These are phyloP conservation scores for Claviceps spartinae DNA, from an alignment of 2,329 filamentous ascomycete genomes.

Conservation along the genomic window DNA sequence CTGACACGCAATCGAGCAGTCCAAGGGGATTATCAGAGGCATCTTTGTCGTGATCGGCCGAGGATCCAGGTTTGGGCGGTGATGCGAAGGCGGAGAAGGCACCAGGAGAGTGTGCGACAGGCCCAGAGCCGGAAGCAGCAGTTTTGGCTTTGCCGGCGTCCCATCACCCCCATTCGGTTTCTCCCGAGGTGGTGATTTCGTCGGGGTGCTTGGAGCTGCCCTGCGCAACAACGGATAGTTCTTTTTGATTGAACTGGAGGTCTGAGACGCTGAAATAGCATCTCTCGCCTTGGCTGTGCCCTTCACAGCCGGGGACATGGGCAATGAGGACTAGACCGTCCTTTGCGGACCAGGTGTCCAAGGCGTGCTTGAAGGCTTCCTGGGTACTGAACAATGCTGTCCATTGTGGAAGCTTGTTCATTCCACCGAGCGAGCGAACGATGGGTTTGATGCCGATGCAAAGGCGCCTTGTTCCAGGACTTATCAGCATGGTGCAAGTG, in stretches of 20 bases:
- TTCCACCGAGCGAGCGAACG: no score
- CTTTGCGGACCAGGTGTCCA: constrained; percentile 10
- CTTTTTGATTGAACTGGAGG: constrained; percentile 8
- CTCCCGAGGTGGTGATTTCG: constrained; percentile 10
- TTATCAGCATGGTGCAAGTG: not conserved
- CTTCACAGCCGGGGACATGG: constrained; percentile 14
- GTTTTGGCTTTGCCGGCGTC: constrained; percentile 2
- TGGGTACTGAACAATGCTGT: constrained; percentile 8
- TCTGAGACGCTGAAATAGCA: constrained; percentile 17
- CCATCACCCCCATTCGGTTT: constrained; percentile 16
- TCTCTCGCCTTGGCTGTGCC: constrained; percentile 13
- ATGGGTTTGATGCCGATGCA: not conserved
- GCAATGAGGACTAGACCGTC: constrained; percentile 15
- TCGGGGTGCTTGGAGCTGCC: constrained; percentile 12
- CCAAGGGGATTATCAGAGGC: not conserved
- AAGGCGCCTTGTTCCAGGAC: not conserved
- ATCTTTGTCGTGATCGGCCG: not conserved
- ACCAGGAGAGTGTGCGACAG: not conserved
- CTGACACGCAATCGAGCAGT: not conserved
- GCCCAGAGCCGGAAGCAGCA: not conserved
- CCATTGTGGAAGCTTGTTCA: no score
- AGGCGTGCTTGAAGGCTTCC: constrained; percentile 12
- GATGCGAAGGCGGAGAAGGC: not conserved
- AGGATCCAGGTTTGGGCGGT: not conserved
- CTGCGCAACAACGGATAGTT: constrained; percentile 8